Conservation (phyloP, 768 basidiomycete species). For the Pulveroboletus sp. region DNA sequence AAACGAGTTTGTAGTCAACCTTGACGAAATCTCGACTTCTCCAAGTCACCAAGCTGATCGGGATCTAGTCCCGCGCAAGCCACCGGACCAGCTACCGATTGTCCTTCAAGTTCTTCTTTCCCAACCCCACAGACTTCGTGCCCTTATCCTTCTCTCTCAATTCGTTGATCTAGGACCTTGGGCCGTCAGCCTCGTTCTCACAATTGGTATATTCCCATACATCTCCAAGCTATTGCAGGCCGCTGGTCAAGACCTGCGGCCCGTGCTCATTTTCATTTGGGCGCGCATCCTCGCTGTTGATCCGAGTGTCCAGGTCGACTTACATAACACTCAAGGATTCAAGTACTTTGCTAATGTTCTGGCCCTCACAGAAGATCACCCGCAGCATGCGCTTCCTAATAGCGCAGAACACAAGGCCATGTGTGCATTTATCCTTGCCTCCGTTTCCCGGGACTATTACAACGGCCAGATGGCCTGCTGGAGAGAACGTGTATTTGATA, state of each 20-base stretch:
- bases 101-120: constrained; percentile 96
- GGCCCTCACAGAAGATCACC: constrained; percentile 56
- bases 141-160: constrained; percentile 91
- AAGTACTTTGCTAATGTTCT: constrained; percentile 82
- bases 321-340: constrained; percentile 77
- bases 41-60: constrained; percentile 20
- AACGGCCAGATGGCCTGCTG: constrained; percentile 84
- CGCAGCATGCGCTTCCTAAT: constrained; percentile 69
- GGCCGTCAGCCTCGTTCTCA: constrained; percentile 94
- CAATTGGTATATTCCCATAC: constrained; percentile 98
- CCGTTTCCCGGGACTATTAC: constrained; percentile 86
- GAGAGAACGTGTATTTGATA: constrained; percentile 76
- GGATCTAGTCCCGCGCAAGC: constrained; percentile 75
- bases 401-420: constrained; percentile 94
- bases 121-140: constrained; percentile 91
- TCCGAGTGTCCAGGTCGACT: constrained; percentile 82
- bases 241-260: constrained; percentile 90
- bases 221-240: constrained; percentile 95
- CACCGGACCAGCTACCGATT: constrained; percentile 95
- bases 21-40: constrained; percentile 5
- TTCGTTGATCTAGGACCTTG: constrained; percentile 98
- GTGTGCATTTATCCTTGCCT: constrained; percentile 94
- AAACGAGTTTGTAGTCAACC: constrained; percentile 16
- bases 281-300: constrained; percentile 97
- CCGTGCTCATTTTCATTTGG: constrained; percentile 99